A percentile compares a stretch with the other conserved stretches of the same genome.
Conservation (phyloP, 768 basidiomycete genomes). For the Suillus sp. region DNA sequence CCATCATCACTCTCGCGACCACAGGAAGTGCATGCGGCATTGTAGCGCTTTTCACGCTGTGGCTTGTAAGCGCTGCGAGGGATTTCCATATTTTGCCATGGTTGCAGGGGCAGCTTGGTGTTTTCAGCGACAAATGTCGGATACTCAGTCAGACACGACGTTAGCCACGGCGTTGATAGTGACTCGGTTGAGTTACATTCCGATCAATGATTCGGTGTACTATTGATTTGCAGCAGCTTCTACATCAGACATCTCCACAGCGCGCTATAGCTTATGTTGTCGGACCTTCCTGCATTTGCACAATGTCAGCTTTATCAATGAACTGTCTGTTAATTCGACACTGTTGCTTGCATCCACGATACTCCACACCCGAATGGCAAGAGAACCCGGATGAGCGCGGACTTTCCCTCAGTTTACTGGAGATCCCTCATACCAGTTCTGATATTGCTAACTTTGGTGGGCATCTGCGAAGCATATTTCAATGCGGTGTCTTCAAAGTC, state of each 20-base stretch:
- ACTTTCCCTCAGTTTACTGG: neutral
- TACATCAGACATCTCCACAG: neutral
- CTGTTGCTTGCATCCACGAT: neutral
- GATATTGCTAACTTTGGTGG: neutral
- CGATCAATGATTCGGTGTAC: neutral
- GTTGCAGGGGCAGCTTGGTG: neutral
- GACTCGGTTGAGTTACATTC: neutral
- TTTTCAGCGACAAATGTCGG: neutral
- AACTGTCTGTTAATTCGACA: neutral
- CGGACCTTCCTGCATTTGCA: neutral
- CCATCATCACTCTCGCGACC: conserved; percentile 16
- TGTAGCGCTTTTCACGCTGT: conserved; percentile 27
- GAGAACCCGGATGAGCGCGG: neutral
- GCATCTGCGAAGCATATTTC: neutral
- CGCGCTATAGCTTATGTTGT: neutral
- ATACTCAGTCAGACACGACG: neutral
- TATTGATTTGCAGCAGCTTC: neutral
- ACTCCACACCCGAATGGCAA: neutral
- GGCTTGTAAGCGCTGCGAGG: conserved; percentile 7
- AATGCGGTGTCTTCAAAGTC: neutral
- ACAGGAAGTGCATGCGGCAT: conserved; percentile 20
- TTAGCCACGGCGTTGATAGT: neutral
- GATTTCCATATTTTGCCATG: neutral
- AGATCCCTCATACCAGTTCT: neutral
- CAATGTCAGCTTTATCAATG: neutral